Base-by-base conservation (phyloP, 768 basidiomycete genomes). In the Auricularia cornea region DNA sequence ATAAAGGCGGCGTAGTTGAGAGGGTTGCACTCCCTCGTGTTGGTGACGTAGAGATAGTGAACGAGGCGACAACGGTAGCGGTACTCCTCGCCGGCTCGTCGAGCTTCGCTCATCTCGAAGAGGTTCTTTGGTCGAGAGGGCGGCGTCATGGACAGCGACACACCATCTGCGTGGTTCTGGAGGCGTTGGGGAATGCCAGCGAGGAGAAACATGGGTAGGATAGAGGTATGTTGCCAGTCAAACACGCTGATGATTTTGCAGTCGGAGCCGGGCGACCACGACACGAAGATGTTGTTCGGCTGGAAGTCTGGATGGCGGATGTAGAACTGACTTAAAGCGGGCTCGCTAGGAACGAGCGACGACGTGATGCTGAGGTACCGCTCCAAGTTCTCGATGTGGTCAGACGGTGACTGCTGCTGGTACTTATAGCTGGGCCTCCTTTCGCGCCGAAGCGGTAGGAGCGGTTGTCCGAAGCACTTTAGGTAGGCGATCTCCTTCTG, bases 171-270 rank as follows among this genome's bases (percentile, higher is more conserved):
- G 68, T 81, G 70, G 74, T 83, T 83, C 74, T 81, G 80, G 1
- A 84, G 59, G 29, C 68, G 70, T 61, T 72, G 20, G 51, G 81
- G 82, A 70, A 80, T 71, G 66, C 78, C 74, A 38, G 79, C 75
- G 64, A 75, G 77, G 74, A 84, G 82, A 73, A 80, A 84, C 66
- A 66, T 29, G 70, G 83, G 82, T 32, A 83, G 76, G 74, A 84
- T 80, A 3, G 81, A 73, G 66, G 83, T 64, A 72, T 83, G 81
- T 75, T 84, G 82, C 82, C 81, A 83, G 77, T 83, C 81, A 62
- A 82, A 16, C 72, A 82, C 65, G 74, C 81, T 66, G 62, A 77
- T 72, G 69, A 83, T 64, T 40, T 78, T 59, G 67, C 62, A 72
- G 70, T 57, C 62, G 68, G 79, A 81, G 70, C 76, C 82, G 62